Conservation (phyloP, 106 monocot species). For the Acanthochlamys bracteata region DNA sequence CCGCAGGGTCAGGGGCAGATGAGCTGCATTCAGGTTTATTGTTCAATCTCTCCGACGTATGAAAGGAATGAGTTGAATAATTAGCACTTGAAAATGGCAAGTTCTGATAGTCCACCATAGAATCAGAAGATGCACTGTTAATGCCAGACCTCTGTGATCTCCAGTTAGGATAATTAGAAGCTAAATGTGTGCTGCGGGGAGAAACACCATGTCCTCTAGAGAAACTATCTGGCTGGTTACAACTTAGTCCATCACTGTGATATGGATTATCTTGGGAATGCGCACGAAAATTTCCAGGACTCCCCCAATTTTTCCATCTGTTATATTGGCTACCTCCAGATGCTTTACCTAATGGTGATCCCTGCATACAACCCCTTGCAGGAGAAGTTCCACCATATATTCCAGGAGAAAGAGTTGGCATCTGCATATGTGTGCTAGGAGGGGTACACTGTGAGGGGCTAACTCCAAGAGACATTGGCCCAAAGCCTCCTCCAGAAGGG, state of each 20-base stretch:
- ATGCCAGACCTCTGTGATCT: constrained; percentile 32
- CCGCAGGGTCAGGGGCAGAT: constrained; percentile 62
- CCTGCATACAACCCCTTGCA: constrained; percentile 48
- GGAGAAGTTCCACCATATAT: constrained; percentile 78
- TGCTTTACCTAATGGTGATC: constrained; percentile 66
- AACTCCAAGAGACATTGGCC: constrained; percentile 80
- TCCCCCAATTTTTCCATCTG: constrained; percentile 43
- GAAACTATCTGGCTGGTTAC: constrained; percentile 32
- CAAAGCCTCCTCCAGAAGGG: constrained; percentile 52
- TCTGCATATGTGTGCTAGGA: constrained; percentile 64
- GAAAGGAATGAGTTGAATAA: constrained; percentile 12
- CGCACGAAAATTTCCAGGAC: constrained; percentile 24
- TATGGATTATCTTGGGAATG: constrained; percentile 46
- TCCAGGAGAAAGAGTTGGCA: constrained; percentile 53
- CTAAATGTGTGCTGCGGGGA: constrained; percentile 26
- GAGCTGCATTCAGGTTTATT: constrained; percentile 50
- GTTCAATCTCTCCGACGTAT: constrained; percentile 19
- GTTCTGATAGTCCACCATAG: constrained; percentile 14
- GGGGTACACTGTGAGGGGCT: constrained; percentile 98
- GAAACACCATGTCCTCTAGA: constrained; percentile 36
- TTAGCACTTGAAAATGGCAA: constrained; percentile 4
- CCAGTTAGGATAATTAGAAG: constrained; percentile 42
- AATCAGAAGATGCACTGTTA: constrained; percentile 19
- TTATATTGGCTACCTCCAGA: constrained; percentile 52
- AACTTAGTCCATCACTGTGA: constrained; percentile 32